Conservation (phyloP, 352 stramenopile species). For the Aphanomyces invadans region DNA sequence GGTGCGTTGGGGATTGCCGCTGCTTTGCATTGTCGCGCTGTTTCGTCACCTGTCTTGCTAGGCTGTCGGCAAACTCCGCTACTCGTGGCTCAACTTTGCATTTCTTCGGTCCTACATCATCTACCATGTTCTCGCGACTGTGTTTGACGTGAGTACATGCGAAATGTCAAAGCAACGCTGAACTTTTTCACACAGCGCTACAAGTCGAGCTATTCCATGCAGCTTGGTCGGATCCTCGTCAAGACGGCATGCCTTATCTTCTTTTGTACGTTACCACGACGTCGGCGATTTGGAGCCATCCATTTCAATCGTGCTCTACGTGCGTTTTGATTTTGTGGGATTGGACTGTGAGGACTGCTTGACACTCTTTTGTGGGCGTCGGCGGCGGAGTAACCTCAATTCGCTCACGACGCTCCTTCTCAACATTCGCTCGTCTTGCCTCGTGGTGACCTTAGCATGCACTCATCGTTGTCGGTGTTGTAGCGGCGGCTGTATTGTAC, state of each 20-base stretch:
- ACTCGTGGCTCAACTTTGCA: slow-evolving; percentile 83
- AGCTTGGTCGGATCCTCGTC: slow-evolving; percentile 70
- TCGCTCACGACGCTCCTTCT: too few relatives aligned
- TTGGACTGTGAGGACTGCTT: too few relatives aligned
- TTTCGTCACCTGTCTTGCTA: neutral
- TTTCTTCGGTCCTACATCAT: slow-evolving; percentile 80
- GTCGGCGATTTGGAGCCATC: too few relatives aligned
- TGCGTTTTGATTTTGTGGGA: too few relatives aligned
- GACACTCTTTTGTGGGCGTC: too few relatives aligned
- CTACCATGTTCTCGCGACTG: slow-evolving; percentile 66
- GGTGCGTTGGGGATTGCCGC: neutral
- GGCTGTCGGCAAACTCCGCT: slow-evolving; percentile 20
- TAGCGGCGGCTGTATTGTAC: slow-evolving; percentile 68
- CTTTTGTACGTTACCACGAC: slow-evolving; percentile 29
- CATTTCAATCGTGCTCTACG: too few relatives aligned
- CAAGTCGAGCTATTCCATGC: slow-evolving; percentile 65
- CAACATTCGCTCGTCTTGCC: neutral
- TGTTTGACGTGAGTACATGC: slow-evolving; percentile 35
- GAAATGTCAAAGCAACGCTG: neutral
- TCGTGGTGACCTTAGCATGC: neutral
- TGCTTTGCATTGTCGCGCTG: neutral
- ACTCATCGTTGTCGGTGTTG: neutral
- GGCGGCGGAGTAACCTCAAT: too few relatives aligned
- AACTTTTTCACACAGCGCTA: slow-evolving; percentile 39
- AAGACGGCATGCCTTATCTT: slow-evolving; percentile 74